Base-by-base conservation (phyloP, 2,329 filamentous ascomycete genomes). In the Beauveria sp. region DNA sequence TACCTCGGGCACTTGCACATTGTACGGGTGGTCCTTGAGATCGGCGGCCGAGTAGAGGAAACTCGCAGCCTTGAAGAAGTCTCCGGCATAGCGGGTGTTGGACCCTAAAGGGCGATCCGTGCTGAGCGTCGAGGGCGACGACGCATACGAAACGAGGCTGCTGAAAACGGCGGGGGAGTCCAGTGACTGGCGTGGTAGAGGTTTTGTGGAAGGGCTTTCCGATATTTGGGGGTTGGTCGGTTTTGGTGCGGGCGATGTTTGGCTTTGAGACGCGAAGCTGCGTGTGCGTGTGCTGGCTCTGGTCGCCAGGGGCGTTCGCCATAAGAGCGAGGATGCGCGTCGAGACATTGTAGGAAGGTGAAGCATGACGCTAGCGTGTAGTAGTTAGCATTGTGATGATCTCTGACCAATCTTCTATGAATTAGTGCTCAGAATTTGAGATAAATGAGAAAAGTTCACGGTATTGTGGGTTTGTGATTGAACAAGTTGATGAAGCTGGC, bases 1-100 rank as follows among this genome's bases (percentile, higher is more conserved):
- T 56, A 96, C 83, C 66, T 86, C 83, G 50, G 83, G 83, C 4
- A 79, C 73, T 64, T 76, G 75, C 26, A 77, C 77, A 70, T 85
- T 85, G 67, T 76, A 69, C 34, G 75, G 76, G 63, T 85, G 76
- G 67, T 81, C 69, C 59, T 78, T 75, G 64, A 83, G 78, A 50
- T 70, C 67, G 43, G 76, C 76, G 20, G 79, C 80, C 18, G 79
- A 79, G 74, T 83, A 83, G 65, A 85, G 75, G 65, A 82, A 79
- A 3, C 64, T 63, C 45, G 69, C 72, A 43, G 61, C 61, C 3
- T 69, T 64, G 66, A 76, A 75, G 67, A 75, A 76, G 38, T 66
- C 67, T 43, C 66, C 67, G 1, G 72, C 72, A 22, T 67, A 63
- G 34, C 34, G 34, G 34, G 34, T 38, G 34, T 38, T 38, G 34